These are phyloP conservation scores for Trametes elegans DNA, from an alignment of 768 basidiomycete species.

Conservation along the genomic window DNA sequence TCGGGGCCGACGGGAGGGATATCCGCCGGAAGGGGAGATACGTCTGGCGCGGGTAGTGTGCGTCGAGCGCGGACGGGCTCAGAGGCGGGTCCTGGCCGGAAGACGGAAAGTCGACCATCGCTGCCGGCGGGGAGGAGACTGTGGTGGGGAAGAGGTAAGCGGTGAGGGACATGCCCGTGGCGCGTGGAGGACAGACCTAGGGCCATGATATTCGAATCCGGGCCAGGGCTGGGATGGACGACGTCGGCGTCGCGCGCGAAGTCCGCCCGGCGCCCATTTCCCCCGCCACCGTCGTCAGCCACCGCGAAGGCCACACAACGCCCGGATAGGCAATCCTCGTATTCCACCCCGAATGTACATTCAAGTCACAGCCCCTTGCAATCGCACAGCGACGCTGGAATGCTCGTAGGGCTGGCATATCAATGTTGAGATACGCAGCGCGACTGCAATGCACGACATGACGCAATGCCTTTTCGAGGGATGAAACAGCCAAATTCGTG, in stretches of 20 bases:
- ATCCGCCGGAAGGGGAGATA: slow-evolving; percentile 50
- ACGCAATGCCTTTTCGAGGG: too few species aligned
- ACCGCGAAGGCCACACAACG: slow-evolving; percentile 4
- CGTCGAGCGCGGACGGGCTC: slow-evolving; percentile 16
- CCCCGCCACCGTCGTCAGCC: slow-evolving; percentile 22
- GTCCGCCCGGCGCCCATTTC: background rate
- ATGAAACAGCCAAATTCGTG: background rate
- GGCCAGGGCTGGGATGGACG: background rate
- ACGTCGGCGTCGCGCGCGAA: slow-evolving; percentile 7
- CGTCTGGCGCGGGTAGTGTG: slow-evolving; percentile 42
- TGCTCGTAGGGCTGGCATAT: background rate
- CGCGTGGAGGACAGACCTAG: slow-evolving; percentile 11
- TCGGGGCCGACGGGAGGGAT: slow-evolving; percentile 40
- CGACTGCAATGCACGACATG: background rate
- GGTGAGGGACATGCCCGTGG: background rate
- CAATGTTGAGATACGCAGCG: background rate
- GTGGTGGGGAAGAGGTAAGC: background rate
- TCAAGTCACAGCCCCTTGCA: background rate
- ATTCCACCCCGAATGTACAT: background rate
- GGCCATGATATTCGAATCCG: slow-evolving; percentile 10
- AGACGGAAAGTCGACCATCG: slow-evolving; percentile 30
- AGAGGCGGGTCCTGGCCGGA: slow-evolving; percentile 16
- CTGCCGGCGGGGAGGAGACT: slow-evolving; percentile 18
- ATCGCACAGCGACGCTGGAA: background rate
- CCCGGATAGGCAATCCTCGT: slow-evolving; percentile 14